phyloP scores from a whole-genome alignment of 2,329 filamentous ascomycete genomes.

The Diaporthe sp. region DNA sequence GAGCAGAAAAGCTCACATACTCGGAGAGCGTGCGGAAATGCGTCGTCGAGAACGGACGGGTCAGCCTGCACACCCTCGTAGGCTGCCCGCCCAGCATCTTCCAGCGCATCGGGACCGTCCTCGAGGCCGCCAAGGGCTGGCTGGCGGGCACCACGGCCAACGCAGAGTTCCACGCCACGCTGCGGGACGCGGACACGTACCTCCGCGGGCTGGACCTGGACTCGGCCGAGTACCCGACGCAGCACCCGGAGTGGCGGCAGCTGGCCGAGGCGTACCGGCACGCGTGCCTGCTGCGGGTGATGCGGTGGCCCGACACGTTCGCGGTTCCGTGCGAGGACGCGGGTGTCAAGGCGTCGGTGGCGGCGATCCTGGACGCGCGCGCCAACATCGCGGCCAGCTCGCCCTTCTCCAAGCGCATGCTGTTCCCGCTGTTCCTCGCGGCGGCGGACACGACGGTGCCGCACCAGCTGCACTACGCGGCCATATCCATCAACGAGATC shows the following conservation, averaged over 20 bases:
- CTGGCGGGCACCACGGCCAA: conserved; percentile 23
- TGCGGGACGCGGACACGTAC: conserved; percentile 46
- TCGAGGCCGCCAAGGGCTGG: conserved; percentile 45
- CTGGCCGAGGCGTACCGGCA: conserved; percentile 50
- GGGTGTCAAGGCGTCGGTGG: conserved; percentile 45
- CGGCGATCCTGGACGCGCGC: conserved; percentile 46
- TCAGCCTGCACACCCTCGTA: conserved; percentile 46
- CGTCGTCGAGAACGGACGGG: conserved; percentile 45
- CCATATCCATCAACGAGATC: conserved; percentile 23
- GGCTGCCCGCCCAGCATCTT: conserved; percentile 49
- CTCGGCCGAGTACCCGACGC: conserved; percentile 46
- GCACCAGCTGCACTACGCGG: conserved; percentile 13
- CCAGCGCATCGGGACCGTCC: conserved; percentile 45
- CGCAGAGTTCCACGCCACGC: conserved; percentile 39
- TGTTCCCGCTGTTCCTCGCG: conserved; percentile 50
- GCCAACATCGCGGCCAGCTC: conserved; percentile 45
- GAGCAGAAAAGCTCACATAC: conserved; percentile 50
- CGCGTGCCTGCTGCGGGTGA: conserved; percentile 48
- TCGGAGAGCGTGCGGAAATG: conserved; percentile 45
- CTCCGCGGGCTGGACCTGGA: conserved; percentile 47
- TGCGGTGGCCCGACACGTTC: conserved; percentile 48
- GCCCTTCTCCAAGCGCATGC: conserved; percentile 47
- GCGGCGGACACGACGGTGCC: conserved; percentile 45
- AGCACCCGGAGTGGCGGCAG: conserved; percentile 47
- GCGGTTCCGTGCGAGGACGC: conserved; percentile 45